phyloP scores from a whole-genome alignment of 2,329 filamentous ascomycete species.

The Cercospora sojina region DNA sequence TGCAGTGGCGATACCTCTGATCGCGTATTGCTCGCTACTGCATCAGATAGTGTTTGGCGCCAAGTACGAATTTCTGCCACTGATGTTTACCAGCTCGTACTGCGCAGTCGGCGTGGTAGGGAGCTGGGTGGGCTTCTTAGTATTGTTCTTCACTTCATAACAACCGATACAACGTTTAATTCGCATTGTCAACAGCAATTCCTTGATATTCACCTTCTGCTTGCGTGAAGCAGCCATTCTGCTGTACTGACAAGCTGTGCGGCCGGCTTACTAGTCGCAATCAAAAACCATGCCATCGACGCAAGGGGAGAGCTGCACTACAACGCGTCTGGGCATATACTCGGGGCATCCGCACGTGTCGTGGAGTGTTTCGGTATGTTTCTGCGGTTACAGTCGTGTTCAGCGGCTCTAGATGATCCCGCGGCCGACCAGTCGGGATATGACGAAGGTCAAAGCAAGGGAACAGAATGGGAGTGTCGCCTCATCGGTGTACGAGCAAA shows the following conservation, averaged over 20 bases:
- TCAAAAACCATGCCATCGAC: not conserved
- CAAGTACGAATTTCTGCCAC: conserved; percentile 81
- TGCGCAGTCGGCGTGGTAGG: conserved; percentile 91
- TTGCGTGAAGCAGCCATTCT: not conserved
- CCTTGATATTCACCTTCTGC: not conserved
- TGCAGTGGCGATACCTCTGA: conserved; percentile 81
- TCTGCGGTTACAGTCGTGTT: not conserved
- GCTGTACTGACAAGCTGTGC: not conserved
- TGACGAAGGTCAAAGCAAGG: conserved; percentile 15
- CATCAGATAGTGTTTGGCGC: conserved; percentile 82
- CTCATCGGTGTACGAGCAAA: not conserved
- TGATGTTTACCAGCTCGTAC: conserved; percentile 97
- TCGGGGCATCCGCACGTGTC: not conserved
- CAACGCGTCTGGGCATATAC: not conserved
- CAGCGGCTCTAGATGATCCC: not conserved
- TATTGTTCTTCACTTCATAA: conserved; percentile 70
- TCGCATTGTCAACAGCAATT: not conserved
- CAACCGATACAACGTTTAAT: not conserved
- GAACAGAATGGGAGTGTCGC: conserved; percentile 4
- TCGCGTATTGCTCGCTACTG: conserved; percentile 81
- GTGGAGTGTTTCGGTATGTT: not conserved
- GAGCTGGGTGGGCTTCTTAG: conserved; percentile 91
- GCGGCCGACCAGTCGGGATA: not conserved
- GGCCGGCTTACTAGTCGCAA: not conserved
- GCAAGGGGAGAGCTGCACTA: not conserved